Conservation (phyloP, 192 early-diverging fungal species). For the Kappamyces sp. region DNA sequence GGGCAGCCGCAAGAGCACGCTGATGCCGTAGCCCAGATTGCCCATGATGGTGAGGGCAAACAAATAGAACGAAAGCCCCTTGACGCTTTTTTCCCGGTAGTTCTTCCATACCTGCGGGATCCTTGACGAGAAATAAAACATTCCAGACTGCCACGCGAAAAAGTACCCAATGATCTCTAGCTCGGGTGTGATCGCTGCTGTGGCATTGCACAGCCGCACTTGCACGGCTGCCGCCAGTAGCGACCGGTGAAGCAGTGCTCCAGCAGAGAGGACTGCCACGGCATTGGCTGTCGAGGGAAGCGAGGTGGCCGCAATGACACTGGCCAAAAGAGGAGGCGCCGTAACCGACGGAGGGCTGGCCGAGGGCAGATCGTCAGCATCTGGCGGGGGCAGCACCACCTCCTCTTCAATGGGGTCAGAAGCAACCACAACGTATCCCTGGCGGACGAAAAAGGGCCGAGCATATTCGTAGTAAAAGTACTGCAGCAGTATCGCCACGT, state of each 20-base stretch:
- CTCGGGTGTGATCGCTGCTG: not conserved
- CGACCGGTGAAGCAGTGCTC: not conserved
- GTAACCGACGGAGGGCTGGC: not conserved
- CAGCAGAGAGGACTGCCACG: not conserved
- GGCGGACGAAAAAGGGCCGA: slow-evolving; percentile 1
- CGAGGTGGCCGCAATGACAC: not conserved
- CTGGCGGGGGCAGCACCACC: not conserved
- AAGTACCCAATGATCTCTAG: slow-evolving; percentile 21
- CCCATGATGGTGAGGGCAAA: slow-evolving; percentile 36
- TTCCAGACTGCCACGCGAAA: slow-evolving; percentile 34
- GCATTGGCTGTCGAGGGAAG: not conserved
- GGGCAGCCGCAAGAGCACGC: slow-evolving; percentile 28
- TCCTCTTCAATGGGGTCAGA: not conserved
- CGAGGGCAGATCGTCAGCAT: not conserved
- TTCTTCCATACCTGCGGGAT: slow-evolving; percentile 42
- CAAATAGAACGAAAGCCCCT: slow-evolving; percentile 31
- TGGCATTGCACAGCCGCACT: slow-evolving; percentile 2
- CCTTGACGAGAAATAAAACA: slow-evolving; percentile 15
- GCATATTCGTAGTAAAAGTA: slow-evolving; percentile 32
- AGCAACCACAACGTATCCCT: slow-evolving; percentile 3
- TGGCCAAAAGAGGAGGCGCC: not conserved
- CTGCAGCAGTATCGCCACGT: slow-evolving; percentile 34
- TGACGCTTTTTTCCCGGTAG: slow-evolving; percentile 24
- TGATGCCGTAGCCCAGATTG: slow-evolving; percentile 35
- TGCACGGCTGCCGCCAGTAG: not conserved